Percentiles rank a stretch among this genome's conserved stretches.
Conservation (phyloP, 305 asterid species). For the Euphrasia arctica region DNA sequence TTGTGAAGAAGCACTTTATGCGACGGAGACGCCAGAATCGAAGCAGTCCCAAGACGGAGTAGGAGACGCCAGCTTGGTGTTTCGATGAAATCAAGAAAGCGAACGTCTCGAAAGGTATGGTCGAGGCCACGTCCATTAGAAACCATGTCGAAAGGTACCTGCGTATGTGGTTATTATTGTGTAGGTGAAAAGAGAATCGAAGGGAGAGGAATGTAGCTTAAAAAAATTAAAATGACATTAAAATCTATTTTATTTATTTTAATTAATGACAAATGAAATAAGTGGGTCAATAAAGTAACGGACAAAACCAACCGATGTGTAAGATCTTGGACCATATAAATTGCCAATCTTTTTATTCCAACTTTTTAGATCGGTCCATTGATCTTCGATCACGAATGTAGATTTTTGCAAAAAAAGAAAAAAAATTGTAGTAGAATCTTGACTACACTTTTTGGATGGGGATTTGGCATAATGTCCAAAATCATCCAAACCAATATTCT, state of each 20-base stretch:
- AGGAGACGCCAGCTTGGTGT: conserved; percentile 55
- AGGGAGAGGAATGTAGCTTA: no score
- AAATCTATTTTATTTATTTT: no score
- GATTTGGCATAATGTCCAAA: conserved; percentile 11
- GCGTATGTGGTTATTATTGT: conserved; percentile 1
- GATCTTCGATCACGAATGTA: not conserved
- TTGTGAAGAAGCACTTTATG: conserved; percentile 69
- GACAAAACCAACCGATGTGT: not conserved
- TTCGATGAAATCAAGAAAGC: conserved; percentile 62
- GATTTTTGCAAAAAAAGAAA: conserved; percentile 6
- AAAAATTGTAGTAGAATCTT: conserved; percentile 13
- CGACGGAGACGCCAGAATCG: conserved; percentile 91
- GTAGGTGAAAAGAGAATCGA: no score
- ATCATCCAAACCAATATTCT: not conserved
- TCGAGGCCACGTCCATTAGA: conserved; percentile 87
- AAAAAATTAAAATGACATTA: no score
- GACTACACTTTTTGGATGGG: conserved; percentile 5
- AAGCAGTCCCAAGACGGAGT: conserved; percentile 75
- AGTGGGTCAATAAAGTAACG: conserved; percentile 20
- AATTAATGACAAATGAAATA: no score
- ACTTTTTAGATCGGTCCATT: conserved; percentile 1
- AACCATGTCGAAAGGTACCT: conserved; percentile 93
- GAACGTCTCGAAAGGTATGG: conserved; percentile 70
- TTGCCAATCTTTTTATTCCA: conserved; percentile 1
- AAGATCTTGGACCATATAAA: conserved; percentile 4